Percentiles rank a stretch among this genome's conserved stretches.
Evolutionary conservation across 805 yeast species (phyloP).

Genomic region (Scheffersomyces ergatensis): DNA sequence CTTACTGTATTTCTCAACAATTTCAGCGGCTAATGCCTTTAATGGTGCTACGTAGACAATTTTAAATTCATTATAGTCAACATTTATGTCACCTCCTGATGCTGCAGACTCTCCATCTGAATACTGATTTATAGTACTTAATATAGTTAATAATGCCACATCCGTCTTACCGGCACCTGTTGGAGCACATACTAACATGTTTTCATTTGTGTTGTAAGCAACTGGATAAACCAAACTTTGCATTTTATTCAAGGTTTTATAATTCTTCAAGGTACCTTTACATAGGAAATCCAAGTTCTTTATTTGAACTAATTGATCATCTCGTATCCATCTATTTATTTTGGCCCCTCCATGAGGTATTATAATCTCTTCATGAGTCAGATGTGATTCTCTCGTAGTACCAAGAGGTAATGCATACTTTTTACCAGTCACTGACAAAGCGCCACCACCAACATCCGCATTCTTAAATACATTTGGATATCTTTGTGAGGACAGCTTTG

Average conservation of each 20-base stretch:
- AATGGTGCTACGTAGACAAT: slow-evolving; percentile 90
- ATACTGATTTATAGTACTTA: slow-evolving; percentile 76
- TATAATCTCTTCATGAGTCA: slow-evolving; percentile 72
- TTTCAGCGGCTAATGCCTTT: slow-evolving; percentile 95
- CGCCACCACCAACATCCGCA: slow-evolving; percentile 63
- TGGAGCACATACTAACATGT: slow-evolving; percentile 95
- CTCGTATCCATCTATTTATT: slow-evolving; percentile 39
- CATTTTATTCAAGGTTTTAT: slow-evolving; percentile 76
- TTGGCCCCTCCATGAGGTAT: slow-evolving; percentile 71
- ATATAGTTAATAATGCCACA: slow-evolving; percentile 77
- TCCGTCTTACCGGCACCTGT: slow-evolving; percentile 99
- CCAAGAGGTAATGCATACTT: slow-evolving; percentile 80
- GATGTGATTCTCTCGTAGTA: slow-evolving; percentile 60
- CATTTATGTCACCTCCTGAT: slow-evolving; percentile 46
- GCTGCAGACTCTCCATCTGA: slow-evolving; percentile 45
- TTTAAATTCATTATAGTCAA: slow-evolving; percentile 82
- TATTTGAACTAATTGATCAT: slow-evolving; percentile 53
- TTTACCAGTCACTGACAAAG: slow-evolving; percentile 74
- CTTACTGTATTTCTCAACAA: slow-evolving; percentile 82
- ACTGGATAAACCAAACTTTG: slow-evolving; percentile 90
- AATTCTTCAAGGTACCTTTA: slow-evolving; percentile 82
- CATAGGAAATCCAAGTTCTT: slow-evolving; percentile 73
- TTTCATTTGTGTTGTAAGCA: slow-evolving; percentile 90
- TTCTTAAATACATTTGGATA: slow-evolving; percentile 88
- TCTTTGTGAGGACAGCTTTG: slow-evolving; percentile 43